Evolutionary conservation across 164 flowering plant species (phyloP), one percentile per base, ranked within the genome.

Genomic region (Chimonanthus salicifolius): DNA sequence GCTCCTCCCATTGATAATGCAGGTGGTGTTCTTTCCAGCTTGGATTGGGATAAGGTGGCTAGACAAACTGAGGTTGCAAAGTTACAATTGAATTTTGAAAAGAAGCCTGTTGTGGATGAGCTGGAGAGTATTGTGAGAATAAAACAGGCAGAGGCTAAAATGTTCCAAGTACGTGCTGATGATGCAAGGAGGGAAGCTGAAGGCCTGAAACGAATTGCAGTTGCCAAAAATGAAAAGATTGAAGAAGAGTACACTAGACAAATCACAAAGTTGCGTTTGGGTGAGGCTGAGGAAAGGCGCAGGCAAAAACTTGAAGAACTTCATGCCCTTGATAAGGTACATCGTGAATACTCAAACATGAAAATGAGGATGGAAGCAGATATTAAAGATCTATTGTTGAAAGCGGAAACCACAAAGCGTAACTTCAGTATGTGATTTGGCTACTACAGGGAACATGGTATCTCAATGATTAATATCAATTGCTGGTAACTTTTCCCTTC

Each of bases 171-270:
- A n/a, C 94, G 92, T 50, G 97, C 97, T 62, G 95, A 94, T 76
- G 92, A 91, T 78, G 98, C 98, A 20, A 89, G 91, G 77, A 85
- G 87, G 80, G 98, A 94, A 78, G 92, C 97, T 20, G 97, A 92
- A 77, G 92, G 90, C 63, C 84, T 94, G 70, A 89, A 88, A 74
- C 89, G 89, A 44, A 90, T 91, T 71, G 88, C 89, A 18, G 60
- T 82, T 10, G 88, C 92, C 51, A 94, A 94, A 82, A 88, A 78
- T 64, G 89, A 91, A 68, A 91, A 90, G 74, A 79, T 90, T 58
- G 98, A 94, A 49, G 95, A 90, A 77, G 98, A 94, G 71, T 90
- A 87, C 47, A 64, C 73, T 7, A 83, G 75, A 69, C 80, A 90
- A 47, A 83, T 92, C 21, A 72, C 81, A 6, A 94, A 90, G 73